These are phyloP conservation scores for Leishmania aethiopica DNA, from an alignment of 208 protist genomes.

Conservation along the genomic window DNA sequence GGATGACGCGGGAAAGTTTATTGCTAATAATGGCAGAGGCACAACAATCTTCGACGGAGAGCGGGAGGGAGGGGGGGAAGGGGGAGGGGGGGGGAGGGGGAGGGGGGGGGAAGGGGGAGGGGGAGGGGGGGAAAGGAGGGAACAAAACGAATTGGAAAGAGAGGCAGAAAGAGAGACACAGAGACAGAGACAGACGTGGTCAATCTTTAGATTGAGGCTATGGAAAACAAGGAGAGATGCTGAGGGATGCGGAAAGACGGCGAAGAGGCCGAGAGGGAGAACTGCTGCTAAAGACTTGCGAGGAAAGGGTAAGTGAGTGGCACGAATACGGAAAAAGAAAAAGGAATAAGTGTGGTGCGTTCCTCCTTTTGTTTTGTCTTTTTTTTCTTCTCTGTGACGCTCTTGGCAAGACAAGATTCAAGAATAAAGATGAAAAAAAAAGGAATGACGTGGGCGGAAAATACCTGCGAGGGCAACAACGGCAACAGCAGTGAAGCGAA, in stretches of 20 bases:
- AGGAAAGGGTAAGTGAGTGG: not conserved
- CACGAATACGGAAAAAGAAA: not conserved
- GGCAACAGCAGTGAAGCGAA: not conserved
- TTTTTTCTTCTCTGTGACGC: not conserved
- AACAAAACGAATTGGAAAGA: not conserved
- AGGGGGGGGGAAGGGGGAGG: too few relatives aligned
- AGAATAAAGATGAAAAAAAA: not conserved
- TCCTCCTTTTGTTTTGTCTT: not conserved
- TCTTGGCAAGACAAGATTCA: not conserved
- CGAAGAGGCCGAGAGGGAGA: constrained; percentile 4
- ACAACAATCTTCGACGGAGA: not conserved
- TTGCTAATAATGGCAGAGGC: not conserved
- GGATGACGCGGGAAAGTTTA: not conserved
- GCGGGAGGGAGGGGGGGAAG: too few relatives aligned
- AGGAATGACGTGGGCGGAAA: not conserved
- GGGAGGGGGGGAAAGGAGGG: too few relatives aligned
- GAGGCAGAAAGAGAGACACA: not conserved
- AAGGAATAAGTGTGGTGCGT: not conserved
- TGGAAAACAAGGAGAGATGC: not conserved
- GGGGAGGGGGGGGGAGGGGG: too few relatives aligned
- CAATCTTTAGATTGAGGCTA: not conserved
- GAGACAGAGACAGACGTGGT: not conserved
- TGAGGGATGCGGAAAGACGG: not conserved
- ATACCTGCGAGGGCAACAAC: not conserved
- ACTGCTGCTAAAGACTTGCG: not conserved